Evolutionary conservation across 305 asterid genomes (phyloP).

Genomic region (Rubia tinctorum): DNA sequence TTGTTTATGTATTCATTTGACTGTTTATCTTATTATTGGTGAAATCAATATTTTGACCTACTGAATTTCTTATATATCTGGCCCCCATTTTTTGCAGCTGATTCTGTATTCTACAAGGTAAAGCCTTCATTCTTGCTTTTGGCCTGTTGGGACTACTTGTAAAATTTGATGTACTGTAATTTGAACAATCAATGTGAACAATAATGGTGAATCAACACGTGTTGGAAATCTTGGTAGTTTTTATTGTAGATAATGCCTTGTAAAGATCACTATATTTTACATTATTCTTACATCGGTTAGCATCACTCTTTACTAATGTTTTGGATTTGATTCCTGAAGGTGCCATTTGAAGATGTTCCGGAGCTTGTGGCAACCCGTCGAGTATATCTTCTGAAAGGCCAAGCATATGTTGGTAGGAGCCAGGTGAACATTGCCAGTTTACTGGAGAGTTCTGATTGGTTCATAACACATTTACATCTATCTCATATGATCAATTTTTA

Average conservation of each 20-base stretch:
- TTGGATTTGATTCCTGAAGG: too few relatives aligned
- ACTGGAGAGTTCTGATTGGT: conserved; percentile 17
- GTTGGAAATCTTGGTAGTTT: not conserved
- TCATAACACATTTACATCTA: conserved; percentile 14
- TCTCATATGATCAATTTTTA: conserved; percentile 18
- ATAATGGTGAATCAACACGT: not conserved
- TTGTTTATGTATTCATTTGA: conserved; percentile 27
- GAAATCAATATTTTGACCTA: not conserved
- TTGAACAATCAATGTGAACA: not conserved
- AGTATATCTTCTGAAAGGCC: conserved; percentile 76
- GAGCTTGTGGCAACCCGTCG: conserved; percentile 84
- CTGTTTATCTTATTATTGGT: conserved; percentile 9
- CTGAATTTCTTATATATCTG: not conserved
- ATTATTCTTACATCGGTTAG: too few relatives aligned
- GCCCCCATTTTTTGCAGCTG: conserved; percentile 46
- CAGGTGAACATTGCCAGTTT: conserved; percentile 48
- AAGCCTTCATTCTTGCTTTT: conserved; percentile 24
- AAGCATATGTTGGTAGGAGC: conserved; percentile 83
- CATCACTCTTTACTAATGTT: too few relatives aligned
- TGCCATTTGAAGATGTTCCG: conserved; percentile 57
- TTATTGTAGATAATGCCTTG: not conserved
- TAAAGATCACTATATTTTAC: too few relatives aligned
- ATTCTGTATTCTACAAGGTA: conserved; percentile 81
- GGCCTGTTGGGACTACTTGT: not conserved
- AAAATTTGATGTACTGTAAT: not conserved